A percentile compares a stretch with the other conserved stretches of the same genome.
These are phyloP conservation scores for Cantharellus anzutake DNA, from an alignment of 768 basidiomycete genomes.

Conservation along the genomic window DNA sequence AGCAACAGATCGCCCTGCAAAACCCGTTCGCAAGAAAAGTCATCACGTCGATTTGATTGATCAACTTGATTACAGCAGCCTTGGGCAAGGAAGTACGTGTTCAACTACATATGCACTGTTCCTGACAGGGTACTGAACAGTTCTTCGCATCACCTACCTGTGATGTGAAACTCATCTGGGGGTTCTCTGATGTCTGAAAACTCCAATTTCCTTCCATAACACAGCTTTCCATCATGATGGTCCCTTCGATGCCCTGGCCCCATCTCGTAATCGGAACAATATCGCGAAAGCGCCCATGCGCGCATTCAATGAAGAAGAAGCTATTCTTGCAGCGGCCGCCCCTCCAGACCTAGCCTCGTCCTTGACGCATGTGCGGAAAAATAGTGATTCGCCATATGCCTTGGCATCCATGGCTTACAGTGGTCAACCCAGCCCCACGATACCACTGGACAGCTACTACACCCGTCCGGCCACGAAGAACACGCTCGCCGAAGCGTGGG, in stretches of 20 bases:
- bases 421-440: background rate
- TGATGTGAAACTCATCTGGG: background rate
- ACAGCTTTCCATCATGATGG: constrained; percentile 86
- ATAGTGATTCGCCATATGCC: constrained; percentile 9
- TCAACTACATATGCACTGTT: background rate
- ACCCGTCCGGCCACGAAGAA: constrained; percentile 29
- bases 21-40: background rate
- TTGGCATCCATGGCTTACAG: background rate
- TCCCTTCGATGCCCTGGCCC: constrained; percentile 81
- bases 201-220: constrained; percentile 2
- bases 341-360: constrained; percentile 12
- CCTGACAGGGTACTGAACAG: background rate
- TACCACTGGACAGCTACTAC: background rate
- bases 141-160: background rate
- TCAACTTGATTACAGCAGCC: constrained; percentile 69
- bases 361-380: constrained; percentile 7
- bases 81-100: constrained; percentile 51
- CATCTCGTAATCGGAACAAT: constrained; percentile 67
- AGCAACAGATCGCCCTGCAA: background rate
- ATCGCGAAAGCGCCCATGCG: constrained; percentile 59
- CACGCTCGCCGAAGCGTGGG: constrained; percentile 85
- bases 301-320: constrained; percentile 25
- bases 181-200: background rate
- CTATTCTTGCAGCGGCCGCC: constrained; percentile 16
- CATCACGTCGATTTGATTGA: constrained; percentile 75